These are phyloP conservation scores for Fusarium dlaminii DNA, from an alignment of 2,329 filamentous ascomycete genomes.

Conservation along the genomic window DNA sequence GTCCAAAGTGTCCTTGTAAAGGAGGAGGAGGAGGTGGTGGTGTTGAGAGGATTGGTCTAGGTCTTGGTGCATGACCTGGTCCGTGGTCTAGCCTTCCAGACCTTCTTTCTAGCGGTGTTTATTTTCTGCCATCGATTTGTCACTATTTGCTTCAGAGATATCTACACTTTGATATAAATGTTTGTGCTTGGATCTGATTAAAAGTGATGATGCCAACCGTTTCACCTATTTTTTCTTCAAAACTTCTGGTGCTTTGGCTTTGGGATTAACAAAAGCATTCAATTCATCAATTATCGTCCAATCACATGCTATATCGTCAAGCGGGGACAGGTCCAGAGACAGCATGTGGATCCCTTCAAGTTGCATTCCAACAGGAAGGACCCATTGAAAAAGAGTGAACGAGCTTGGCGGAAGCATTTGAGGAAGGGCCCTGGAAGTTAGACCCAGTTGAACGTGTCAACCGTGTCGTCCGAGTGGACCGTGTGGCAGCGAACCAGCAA, in stretches of 20 bases:
- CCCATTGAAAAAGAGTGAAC: constrained; percentile 24
- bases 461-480: constrained; percentile 32
- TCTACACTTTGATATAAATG: not conserved
- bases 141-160: not conserved
- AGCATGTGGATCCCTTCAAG: constrained; percentile 27
- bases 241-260: not conserved
- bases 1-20: not conserved
- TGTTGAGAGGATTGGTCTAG: constrained; percentile 9
- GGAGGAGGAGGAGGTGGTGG: not conserved
- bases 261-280: constrained; percentile 20
- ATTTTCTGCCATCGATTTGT: not conserved
- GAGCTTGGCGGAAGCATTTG: not conserved
- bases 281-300: constrained; percentile 25
- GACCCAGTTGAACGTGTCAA: constrained; percentile 35
- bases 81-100: constrained; percentile 21
- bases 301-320: constrained; percentile 13
- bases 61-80: constrained; percentile 11
- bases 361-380: constrained; percentile 20
- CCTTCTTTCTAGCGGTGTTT: not conserved
- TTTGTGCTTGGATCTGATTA: not conserved
- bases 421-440: constrained; percentile 21
- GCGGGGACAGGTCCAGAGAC: constrained; percentile 17
- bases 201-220: not conserved
- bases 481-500: constrained; percentile 40
- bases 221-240: not conserved